Conservation (phyloP, 257 asterid species). For the Rhazya stricta region DNA sequence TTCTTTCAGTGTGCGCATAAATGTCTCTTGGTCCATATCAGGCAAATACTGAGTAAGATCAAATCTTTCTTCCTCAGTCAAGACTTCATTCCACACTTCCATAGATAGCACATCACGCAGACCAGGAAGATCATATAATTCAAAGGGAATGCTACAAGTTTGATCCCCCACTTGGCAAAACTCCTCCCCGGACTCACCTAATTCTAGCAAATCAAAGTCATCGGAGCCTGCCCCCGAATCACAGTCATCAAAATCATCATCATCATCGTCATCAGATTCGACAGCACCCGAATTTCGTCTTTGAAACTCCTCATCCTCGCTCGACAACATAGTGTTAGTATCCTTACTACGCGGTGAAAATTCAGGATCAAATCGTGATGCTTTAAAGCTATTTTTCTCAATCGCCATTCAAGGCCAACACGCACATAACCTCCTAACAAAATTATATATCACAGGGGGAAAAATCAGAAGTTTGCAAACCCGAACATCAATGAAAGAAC, state of each 20-base stretch:
- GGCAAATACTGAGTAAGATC: constrained; percentile 77
- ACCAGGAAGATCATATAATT: constrained; percentile 82
- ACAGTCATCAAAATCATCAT: constrained; percentile 85
- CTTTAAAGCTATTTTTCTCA: constrained; percentile 79
- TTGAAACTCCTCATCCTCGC: constrained; percentile 72
- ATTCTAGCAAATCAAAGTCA: constrained; percentile 82
- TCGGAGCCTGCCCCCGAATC: constrained; percentile 99
- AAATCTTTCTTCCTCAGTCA: constrained; percentile 83
- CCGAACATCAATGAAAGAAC: not conserved
- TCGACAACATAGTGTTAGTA: constrained; percentile 48
- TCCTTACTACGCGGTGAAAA: constrained; percentile 64
- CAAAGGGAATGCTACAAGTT: constrained; percentile 85
- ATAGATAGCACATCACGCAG: constrained; percentile 70
- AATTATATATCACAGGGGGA: constrained; percentile 9
- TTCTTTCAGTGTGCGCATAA: constrained; percentile 66
- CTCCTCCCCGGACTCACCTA: constrained; percentile 89
- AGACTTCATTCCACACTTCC: constrained; percentile 92
- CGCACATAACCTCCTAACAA: constrained; percentile 23
- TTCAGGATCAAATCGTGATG: constrained; percentile 64
- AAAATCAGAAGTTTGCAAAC: constrained; percentile 12
- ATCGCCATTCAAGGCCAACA: constrained; percentile 83
- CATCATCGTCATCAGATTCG: constrained; percentile 72
- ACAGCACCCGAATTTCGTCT: constrained; percentile 44
- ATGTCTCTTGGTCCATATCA: constrained; percentile 92
- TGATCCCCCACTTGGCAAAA: constrained; percentile 92